A percentile compares a stretch with the other conserved stretches of the same genome.
Evolutionary conservation across 257 asterid species (phyloP).

Genomic region (Fraxinus cuspidata): DNA sequence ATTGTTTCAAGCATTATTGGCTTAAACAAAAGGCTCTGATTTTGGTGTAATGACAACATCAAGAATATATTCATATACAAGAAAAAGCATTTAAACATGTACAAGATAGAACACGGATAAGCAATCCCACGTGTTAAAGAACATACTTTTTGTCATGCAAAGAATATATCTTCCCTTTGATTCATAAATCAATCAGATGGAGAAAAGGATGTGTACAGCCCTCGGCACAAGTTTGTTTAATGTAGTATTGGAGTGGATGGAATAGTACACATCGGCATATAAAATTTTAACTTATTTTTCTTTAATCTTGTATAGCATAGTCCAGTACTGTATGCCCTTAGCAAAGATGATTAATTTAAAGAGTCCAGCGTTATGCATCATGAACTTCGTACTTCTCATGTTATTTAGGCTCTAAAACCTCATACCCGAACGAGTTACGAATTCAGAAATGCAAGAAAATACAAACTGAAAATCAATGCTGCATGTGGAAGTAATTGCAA

Average conservation of each 20-base stretch:
- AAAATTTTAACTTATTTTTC: background rate
- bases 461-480: background rate
- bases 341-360: slow-evolving; percentile 18
- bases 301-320: background rate
- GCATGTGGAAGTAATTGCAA: background rate
- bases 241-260: too few species aligned
- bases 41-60: background rate
- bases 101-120: background rate
- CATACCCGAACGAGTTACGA: background rate
- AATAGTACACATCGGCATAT: too few species aligned
- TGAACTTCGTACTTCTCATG: too few species aligned
- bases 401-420: too few species aligned
- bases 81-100: slow-evolving; percentile 7
- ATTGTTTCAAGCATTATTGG: too few species aligned
- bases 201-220: too few species aligned
- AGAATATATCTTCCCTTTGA: slow-evolving; percentile 20
- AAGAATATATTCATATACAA: slow-evolving; percentile 3
- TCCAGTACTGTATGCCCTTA: background rate
- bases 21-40: too few species aligned
- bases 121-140: background rate
- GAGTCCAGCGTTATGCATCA: too few species aligned
- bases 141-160: background rate
- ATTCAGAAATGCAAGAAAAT: background rate
- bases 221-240: too few species aligned
- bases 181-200: background rate